Percentiles rank a stretch among this genome's conserved stretches.
phyloP scores from a whole-genome alignment of 2,329 filamentous ascomycete species.

The Neofusicoccum ribis region DNA sequence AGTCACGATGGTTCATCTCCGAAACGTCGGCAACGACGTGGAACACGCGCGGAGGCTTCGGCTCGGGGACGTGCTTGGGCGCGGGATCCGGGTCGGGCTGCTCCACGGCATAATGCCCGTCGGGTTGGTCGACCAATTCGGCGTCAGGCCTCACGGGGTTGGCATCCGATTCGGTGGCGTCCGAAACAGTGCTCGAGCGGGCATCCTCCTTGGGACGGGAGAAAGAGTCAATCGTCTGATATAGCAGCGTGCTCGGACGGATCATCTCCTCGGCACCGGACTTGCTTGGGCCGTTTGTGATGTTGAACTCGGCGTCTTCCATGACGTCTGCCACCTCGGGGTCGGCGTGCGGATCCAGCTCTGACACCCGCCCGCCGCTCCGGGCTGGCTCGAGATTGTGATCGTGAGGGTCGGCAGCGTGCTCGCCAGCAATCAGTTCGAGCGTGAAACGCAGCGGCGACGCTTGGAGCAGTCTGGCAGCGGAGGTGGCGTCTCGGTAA shows the following conservation, averaged over 20 bases:
- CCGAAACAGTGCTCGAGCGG: slow-evolving; percentile 5
- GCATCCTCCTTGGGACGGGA: neutral
- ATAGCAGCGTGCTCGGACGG: slow-evolving; percentile 29
- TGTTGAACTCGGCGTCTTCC: slow-evolving; percentile 21
- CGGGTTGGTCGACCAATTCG: neutral
- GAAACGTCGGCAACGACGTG: slow-evolving; percentile 43
- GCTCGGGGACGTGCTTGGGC: slow-evolving; percentile 16
- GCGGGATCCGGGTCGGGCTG: slow-evolving; percentile 14
- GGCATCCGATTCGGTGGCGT: slow-evolving; percentile 20
- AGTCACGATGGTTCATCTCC: slow-evolving; percentile 42
- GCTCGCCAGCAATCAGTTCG: slow-evolving; percentile 28
- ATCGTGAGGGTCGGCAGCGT: slow-evolving; percentile 17
- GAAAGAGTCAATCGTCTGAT: slow-evolving; percentile 2
- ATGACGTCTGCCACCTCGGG: slow-evolving; percentile 20
- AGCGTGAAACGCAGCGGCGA: slow-evolving; percentile 51
- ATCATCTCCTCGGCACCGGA: slow-evolving; percentile 34
- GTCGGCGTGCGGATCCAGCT: neutral
- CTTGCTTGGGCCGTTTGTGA: slow-evolving; percentile 19
- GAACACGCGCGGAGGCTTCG: slow-evolving; percentile 38
- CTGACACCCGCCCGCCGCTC: neutral
- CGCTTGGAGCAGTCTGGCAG: slow-evolving; percentile 43
- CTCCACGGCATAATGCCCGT: neutral
- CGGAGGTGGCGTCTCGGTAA: slow-evolving; percentile 44
- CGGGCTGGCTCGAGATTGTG: neutral
- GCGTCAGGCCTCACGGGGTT: slow-evolving; percentile 10